Evolutionary conservation across 805 yeast genomes (phyloP), one percentile per base, ranked within the genome.

Genomic region (Metschnikowia vanudenii): DNA sequence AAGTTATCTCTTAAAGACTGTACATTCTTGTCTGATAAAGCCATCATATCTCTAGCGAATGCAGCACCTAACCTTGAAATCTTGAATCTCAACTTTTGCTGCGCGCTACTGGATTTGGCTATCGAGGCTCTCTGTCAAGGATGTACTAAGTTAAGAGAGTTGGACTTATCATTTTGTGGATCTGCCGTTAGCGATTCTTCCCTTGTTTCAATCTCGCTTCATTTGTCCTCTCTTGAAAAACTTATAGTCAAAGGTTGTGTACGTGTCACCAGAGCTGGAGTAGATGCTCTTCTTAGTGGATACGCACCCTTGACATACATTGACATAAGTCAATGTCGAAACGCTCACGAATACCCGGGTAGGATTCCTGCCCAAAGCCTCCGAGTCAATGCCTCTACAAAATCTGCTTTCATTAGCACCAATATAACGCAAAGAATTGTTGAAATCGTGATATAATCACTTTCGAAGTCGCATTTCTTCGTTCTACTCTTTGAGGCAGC

Each of bases 151-250:
- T 62, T 86, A 48, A 61, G 69, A 36, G 62, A 65, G 17, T 64
- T 86, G 50, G 83, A 84, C 54, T 61, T 85, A 29, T 80, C 88
- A 9, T 86, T 84, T 57, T 86, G 92, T 64, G 92, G 92, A 3
- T 76, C 85, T 26, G 91, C 92, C 1, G 89, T 86, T 4, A 81
- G 88, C 57, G 92, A 86, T 56, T 74, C 82, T 14, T 80, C 89
- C 1, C 61, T 85, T 33, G 72, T 80, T 31, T 77, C 84, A 0
- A 72, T 86, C 9, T 79, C 87, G 2, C 60, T 79, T 29, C 78
- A 81, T 52, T 65, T 85, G 50, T 65, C 73, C 44, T 58, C 69
- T 29, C 62, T 86, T 52, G 74, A 75, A 43, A 59, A 66, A 18
- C 66, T 86, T 43, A 66, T 68, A 3, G 69, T 85, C 16, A 80